A percentile compares a stretch with the other conserved stretches of the same genome.
These are phyloP conservation scores for Boletus tomentosulus DNA, from an alignment of 768 basidiomycete species.

Conservation along the genomic window DNA sequence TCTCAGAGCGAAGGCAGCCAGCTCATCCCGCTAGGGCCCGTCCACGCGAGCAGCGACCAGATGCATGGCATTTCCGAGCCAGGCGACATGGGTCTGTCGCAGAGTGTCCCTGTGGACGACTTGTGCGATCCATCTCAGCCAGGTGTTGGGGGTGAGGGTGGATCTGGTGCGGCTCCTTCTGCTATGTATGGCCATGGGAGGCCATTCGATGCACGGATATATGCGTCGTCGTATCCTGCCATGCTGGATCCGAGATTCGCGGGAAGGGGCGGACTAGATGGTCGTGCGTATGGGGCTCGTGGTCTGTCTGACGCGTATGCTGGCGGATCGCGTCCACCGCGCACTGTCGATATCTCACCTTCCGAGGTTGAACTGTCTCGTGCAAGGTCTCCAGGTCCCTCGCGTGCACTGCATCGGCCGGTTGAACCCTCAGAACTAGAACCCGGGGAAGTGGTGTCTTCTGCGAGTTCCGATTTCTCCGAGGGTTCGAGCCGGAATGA, in stretches of 20 bases:
- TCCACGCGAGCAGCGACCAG: conserved; percentile 9
- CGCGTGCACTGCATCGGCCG: not conserved
- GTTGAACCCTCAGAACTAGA: conserved; percentile 17
- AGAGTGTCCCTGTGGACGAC: conserved; percentile 5
- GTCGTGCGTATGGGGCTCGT: not conserved
- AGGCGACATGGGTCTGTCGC: conserved; percentile 17
- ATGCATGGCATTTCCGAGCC: conserved; percentile 16
- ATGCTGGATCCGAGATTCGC: conserved; percentile 11
- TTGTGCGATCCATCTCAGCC: conserved; percentile 18
- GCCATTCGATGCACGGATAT: not conserved
- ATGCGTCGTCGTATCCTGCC: conserved; percentile 11
- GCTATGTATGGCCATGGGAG: not conserved
- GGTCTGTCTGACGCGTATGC: not conserved
- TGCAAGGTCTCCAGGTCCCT: not conserved
- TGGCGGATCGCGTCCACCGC: not conserved
- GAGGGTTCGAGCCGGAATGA: conserved; percentile 22
- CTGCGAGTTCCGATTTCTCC: conserved; percentile 22
- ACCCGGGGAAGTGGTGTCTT: conserved; percentile 26
- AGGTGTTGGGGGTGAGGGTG: conserved; percentile 14
- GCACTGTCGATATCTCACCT: not conserved
- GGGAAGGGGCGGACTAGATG: not conserved
- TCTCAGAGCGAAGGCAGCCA: conserved; percentile 6
- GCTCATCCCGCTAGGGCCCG: not conserved
- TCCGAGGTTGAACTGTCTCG: conserved; percentile 5
- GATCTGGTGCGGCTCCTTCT: conserved; percentile 16